Evolutionary conservation across 768 basidiomycete genomes (phyloP), one percentile per base, ranked within the genome.

Genomic region (Phanerodontia chrysosporium): DNA sequence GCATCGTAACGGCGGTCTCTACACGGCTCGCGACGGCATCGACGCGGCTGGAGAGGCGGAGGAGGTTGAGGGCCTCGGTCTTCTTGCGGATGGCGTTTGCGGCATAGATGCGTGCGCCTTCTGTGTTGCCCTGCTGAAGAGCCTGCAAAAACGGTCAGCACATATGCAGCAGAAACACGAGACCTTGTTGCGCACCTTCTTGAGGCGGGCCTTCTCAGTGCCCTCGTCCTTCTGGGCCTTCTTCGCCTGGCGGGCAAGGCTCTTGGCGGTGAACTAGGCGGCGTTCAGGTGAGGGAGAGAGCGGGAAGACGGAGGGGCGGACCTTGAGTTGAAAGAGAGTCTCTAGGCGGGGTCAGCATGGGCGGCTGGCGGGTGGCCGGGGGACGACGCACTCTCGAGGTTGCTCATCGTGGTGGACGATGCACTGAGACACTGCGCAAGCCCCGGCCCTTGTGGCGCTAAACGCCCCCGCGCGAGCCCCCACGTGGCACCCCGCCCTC

Each of bases 241-340:
- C 80, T 93, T 95, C 3, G 97, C 94, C 75, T 99, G 97, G 52
- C 91, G 83, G 71, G 81, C 89, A 22, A 99, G 82, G 35, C 92
- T 86, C 83, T 98, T 99, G 62, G 97, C 95, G 21, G 97, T 99
- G 80, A 99, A 98, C 96, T 99, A 67, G 30, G 57, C 53, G 55
- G 36, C 24, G 12, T 22, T 7, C 25, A 25, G 39, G 18, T 29
- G 13, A 55, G 18, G 45, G 46, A 8, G 45, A 48, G 30, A 42
- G 51, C 12, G 21, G 30, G 36, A 29, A 27, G 12, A 35, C 32
- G 27, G 44, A 16, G 10, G 16, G 16, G 21, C 45, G 21, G 25
- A 95, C 96, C 84, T 99, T 99, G 67, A 99, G 89, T 75, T 98
- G 93, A 70, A 99, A 99, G n/a, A 98, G 81, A 29, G 92, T 95